Evolutionary conservation across 2,329 filamentous ascomycete genomes (phyloP), one percentile per base, ranked within the genome.

Genomic region (Stagonosporopsis chrysanthemi): DNA sequence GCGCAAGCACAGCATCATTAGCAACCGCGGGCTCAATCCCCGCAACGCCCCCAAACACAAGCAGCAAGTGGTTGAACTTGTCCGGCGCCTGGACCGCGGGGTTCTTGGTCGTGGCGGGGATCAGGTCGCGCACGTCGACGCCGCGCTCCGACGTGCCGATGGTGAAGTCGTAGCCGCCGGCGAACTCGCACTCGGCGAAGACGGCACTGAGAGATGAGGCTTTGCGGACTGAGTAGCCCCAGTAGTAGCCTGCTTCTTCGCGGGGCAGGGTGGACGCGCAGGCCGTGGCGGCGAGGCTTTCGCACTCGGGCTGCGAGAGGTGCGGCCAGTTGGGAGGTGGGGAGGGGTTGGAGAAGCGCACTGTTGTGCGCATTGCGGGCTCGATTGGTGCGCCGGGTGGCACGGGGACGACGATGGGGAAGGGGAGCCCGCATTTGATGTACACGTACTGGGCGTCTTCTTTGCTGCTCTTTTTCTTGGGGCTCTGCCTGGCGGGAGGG

Each of bases 101-200:
- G 8, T 52, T 46, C 7, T 46, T 48, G 8, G 52, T 39, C 2
- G 55, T 45, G 4, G 56, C 52, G 4, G 72, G 75, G 1, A 73
- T 52, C 6, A 81, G 67, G 2, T 70, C 63, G 56, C 76, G 64
- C 49, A 81, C 64, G 23, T 85, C 78, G 33, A 80, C 67, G 48
- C 91, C 89, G 61, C 90, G 86, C 77, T 96, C 92, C 3, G 90
- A 94, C 0, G 91, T 96, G 15, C 91, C 92, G 64, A 96, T 87
- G 65, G 88, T 91, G 54, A 93, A 66, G 75, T 96, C 91, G 76
- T 96, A 96, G 12, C 92, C 92, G 42, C 85, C 86, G 53, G 90
- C 86, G 71, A 86, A 92, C 0, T 86, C 83, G 63, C 86, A 88
- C 72, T 93, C 90, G 4, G 90, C 92, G 69, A 94, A 92, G 7